A percentile compares a stretch with the other conserved stretches of the same genome.
Evolutionary conservation across 495 filamentous ascomycete species (phyloP).

Genomic region (Podospora pseudopauciseta): DNA sequence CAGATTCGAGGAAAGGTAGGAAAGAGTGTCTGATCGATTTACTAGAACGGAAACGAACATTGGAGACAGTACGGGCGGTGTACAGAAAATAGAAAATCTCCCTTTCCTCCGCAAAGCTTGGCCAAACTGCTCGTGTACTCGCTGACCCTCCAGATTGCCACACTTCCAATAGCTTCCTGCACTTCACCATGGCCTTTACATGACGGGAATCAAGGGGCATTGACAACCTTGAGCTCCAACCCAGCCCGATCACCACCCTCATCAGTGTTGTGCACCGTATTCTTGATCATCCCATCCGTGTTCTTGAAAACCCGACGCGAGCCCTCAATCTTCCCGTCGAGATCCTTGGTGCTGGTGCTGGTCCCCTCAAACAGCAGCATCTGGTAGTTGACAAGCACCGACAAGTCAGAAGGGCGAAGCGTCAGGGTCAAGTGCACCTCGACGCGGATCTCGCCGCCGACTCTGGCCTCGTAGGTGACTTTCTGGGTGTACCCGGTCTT

Average conservation of each 20-base stretch:
- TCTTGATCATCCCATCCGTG: background rate
- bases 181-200: background rate
- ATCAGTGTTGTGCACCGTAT: constrained; percentile 6
- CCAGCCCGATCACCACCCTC: constrained; percentile 14
- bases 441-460: constrained; percentile 14
- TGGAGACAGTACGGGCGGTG: background rate
- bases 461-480: constrained; percentile 2
- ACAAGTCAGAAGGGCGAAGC: constrained; percentile 5
- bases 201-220: background rate
- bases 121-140: too few species aligned
- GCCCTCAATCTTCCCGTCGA: constrained; percentile 9
- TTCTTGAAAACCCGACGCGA: background rate
- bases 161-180: background rate
- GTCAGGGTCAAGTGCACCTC: constrained; percentile 13
- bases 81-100: background rate
- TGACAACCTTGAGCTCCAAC: constrained; percentile 5
- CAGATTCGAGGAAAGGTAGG: too few species aligned
- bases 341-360: constrained; percentile 7
- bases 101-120: background rate
- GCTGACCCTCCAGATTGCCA: background rate
- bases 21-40: too few species aligned
- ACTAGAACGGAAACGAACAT: too few species aligned
- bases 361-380: constrained; percentile 10
- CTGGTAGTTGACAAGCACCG: constrained; percentile 5
- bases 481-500: background rate